A percentile compares a stretch with the other conserved stretches of the same genome.
These are phyloP conservation scores for Bidens hawaiensis DNA, from an alignment of 140 eudicot genomes.

Conservation along the genomic window DNA sequence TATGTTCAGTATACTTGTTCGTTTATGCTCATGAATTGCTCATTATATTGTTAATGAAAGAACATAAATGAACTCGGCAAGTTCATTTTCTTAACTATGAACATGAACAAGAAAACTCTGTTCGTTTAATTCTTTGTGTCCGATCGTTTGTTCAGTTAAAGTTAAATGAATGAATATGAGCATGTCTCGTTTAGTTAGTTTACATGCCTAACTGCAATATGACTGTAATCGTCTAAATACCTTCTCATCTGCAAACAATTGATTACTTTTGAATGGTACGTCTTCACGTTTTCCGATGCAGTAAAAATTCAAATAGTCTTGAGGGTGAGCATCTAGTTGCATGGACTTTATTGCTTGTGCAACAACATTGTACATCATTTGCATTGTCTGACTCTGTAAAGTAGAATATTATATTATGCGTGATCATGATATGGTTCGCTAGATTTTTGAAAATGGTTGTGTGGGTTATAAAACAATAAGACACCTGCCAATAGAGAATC, in stretches of 20 bases:
- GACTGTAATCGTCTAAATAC: conserved; percentile 4
- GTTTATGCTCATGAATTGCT: too few relatives aligned
- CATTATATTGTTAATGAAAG: too few relatives aligned
- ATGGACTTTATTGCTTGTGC: conserved; percentile 57
- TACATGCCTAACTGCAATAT: too few relatives aligned
- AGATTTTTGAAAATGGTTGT: background rate
- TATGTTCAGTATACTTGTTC: too few relatives aligned
- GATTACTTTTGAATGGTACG: conserved; percentile 33
- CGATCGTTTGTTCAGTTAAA: too few relatives aligned
- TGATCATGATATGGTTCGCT: background rate
- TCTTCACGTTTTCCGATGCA: conserved; percentile 92
- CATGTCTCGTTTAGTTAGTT: too few relatives aligned
- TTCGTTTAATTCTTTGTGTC: too few relatives aligned
- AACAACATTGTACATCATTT: conserved; percentile 74
- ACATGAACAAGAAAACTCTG: too few relatives aligned
- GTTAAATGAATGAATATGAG: too few relatives aligned
- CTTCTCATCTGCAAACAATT: conserved; percentile 39
- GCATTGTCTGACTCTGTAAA: conserved; percentile 80
- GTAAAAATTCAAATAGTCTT: conserved; percentile 78
- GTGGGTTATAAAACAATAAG: conserved; percentile 9
- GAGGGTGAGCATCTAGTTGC: conserved; percentile 75
- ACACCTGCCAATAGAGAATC: conserved; percentile 97
- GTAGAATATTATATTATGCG: conserved; percentile 1
- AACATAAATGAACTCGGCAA: too few relatives aligned
- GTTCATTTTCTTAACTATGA: too few relatives aligned